These are phyloP conservation scores for Solidago caesia DNA, from an alignment of 129 eudicot genomes.

Conservation along the genomic window DNA sequence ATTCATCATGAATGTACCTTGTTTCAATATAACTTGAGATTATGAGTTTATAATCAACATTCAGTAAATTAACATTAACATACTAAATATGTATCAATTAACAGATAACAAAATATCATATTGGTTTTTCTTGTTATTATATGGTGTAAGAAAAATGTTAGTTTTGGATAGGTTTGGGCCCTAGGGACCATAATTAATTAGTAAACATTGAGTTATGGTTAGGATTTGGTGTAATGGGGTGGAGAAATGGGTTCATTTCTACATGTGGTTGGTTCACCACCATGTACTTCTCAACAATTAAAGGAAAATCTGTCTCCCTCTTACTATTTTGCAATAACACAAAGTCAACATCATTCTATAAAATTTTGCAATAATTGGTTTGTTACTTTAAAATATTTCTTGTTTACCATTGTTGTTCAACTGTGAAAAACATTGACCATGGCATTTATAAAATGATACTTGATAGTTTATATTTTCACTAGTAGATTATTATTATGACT, in stretches of 20 bases:
- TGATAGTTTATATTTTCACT: not conserved
- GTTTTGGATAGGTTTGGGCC: slow-evolving; percentile 10
- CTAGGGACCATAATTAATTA: slow-evolving; percentile 12
- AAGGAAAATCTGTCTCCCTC: slow-evolving; percentile 18
- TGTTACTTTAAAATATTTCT: not conserved
- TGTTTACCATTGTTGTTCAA: not conserved
- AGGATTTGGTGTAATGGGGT: slow-evolving; percentile 30
- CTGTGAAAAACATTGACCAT: too few species aligned
- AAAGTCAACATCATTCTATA: slow-evolving; percentile 7
- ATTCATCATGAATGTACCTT: not conserved
- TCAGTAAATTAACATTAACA: not conserved
- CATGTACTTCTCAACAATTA: slow-evolving; percentile 25
- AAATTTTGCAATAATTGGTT: slow-evolving; percentile 6
- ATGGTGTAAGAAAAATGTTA: not conserved
- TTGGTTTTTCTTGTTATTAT: not conserved
- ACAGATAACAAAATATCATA: not conserved
- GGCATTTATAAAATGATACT: too few species aligned
- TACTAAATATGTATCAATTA: not conserved
- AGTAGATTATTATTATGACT: not conserved
- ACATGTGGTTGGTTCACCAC: slow-evolving; percentile 30
- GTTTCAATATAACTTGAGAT: not conserved
- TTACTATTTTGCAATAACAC: slow-evolving; percentile 1
- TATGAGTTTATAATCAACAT: not conserved
- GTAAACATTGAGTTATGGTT: slow-evolving; percentile 19
- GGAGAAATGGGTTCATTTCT: slow-evolving; percentile 21